Evolutionary conservation across 192 early-diverging fungal species (phyloP), one percentile per base, ranked within the genome.

Genomic region (Entomortierella chlamydospora): DNA sequence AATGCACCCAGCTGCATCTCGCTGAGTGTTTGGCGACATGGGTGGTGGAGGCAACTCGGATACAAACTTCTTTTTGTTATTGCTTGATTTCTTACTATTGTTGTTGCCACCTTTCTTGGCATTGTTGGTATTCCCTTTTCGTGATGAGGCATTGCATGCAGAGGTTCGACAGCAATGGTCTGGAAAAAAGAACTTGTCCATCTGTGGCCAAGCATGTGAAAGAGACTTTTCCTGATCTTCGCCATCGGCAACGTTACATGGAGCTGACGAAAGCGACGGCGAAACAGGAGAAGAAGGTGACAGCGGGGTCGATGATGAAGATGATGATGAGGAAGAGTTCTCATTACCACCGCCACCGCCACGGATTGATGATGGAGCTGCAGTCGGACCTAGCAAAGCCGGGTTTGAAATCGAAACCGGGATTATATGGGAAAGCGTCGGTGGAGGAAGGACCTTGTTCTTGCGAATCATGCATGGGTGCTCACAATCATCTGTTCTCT

Each of bases 131-230:
- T n/a, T n/a, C n/a, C n/a, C n/a, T n/a, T n/a, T n/a, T n/a, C n/a
- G n/a, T n/a, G n/a, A n/a, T n/a, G n/a, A n/a, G n/a, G n/a, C n/a
- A n/a, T 55, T 61, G 39, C 76, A 79, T 2, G 62, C 68, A 7
- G 68, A 70, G 22, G 63, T 79, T 4, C 76, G 67, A 29, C 76
- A 79, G 25, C 76, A 79, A 49, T 79, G 76, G 42, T 79, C 76
- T 29, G 76, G 76, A 13, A 79, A 79, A 57, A 79, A 70, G 31
- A 70, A 49, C 41, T 47, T 65, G 50, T 79, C 68, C 68, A 66
- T 65, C 18, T 37, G 70, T 18, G 76, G 76, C 76, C 76, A 79
- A 7, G 68, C 67, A 50, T 79, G 61, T n/a, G 68, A 74, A 0
- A 61, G 39, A 23, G 57, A 18, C 1, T 39, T 63, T 0, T 56